Conservation (phyloP, 169 alveolate genomes). For the Miamiensis avidus region DNA sequence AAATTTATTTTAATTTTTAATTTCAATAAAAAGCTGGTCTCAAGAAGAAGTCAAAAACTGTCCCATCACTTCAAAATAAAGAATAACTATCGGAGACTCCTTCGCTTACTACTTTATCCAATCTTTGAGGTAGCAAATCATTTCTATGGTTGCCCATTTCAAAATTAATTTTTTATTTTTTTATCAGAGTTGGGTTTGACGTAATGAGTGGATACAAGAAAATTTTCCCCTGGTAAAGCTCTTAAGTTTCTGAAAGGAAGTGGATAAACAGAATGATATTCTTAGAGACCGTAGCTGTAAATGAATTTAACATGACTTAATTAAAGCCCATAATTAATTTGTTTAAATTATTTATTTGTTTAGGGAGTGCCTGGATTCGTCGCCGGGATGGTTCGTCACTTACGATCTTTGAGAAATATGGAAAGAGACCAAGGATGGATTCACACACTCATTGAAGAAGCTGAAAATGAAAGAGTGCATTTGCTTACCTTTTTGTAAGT, state of each 20-base stretch:
- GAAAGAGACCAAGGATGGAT: conserved; percentile 74
- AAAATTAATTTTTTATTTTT: no score
- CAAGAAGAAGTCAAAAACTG: conserved; percentile 52
- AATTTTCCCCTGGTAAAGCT: conserved; percentile 52
- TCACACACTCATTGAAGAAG: conserved; percentile 72
- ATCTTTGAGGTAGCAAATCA: no score
- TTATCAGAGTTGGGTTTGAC: conserved; percentile 47
- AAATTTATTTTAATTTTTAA: no score
- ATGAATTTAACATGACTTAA: no score
- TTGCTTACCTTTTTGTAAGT: conserved; percentile 55
- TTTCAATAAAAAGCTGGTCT: conserved; percentile 25
- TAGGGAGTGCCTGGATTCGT: conserved; percentile 71
- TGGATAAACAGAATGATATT: conserved; percentile 63
- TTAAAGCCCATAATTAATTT: not conserved
- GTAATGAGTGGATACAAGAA: conserved; percentile 46
- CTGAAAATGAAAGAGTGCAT: conserved; percentile 80
- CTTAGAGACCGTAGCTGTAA: conserved; percentile 63
- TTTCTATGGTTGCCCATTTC: no score
- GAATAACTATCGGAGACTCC: conserved; percentile 58
- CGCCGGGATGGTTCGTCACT: conserved; percentile 69
- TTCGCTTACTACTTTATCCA: conserved; percentile 57
- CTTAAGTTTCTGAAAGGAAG: conserved; percentile 41
- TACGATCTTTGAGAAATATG: conserved; percentile 58
- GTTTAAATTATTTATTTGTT: no score
- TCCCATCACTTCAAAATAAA: conserved; percentile 46